Evolutionary conservation across 225 moss, liverwort and hornwort genomes (phyloP).

Genomic region (Marchantia polymorpha): DNA sequence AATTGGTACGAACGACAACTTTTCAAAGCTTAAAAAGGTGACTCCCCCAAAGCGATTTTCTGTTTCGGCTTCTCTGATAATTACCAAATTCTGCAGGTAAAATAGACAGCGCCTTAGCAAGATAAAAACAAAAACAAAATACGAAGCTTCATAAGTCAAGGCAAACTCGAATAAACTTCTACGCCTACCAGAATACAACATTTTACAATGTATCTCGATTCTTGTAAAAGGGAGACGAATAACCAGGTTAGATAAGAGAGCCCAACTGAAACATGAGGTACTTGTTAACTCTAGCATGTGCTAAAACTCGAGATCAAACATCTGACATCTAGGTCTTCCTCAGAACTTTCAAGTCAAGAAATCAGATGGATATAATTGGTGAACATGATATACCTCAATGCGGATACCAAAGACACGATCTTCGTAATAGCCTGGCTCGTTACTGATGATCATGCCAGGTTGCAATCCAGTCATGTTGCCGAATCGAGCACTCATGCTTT

Average conservation of each 20-base stretch:
- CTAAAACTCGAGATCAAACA: too few species aligned
- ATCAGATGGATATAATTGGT: not conserved
- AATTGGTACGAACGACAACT: conserved; percentile 85
- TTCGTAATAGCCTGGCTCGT: conserved; percentile 99
- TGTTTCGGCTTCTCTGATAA: conserved; percentile 76
- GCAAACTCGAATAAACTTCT: not conserved
- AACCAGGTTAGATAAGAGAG: not conserved
- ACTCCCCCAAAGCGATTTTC: conserved; percentile 88
- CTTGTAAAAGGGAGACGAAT: not conserved
- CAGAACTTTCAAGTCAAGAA: too few species aligned
- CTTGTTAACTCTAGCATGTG: too few species aligned
- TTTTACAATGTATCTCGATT: not conserved
- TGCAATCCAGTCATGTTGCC: conserved; percentile 97
- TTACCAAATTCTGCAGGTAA: conserved; percentile 65
- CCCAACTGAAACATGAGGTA: too few species aligned
- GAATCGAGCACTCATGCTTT: conserved; percentile 90
- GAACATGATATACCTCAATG: conserved; percentile 61
- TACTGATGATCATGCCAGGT: conserved; percentile 94
- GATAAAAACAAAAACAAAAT: too few species aligned
- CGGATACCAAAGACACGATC: conserved; percentile 95
- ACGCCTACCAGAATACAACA: not conserved
- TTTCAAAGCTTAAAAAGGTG: conserved; percentile 88
- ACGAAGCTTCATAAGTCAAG: not conserved
- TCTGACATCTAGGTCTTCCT: too few species aligned
- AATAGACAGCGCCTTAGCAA: not conserved